Base-by-base conservation (phyloP, 2,329 filamentous ascomycete species). In the Fusarium cyanostomum region DNA sequence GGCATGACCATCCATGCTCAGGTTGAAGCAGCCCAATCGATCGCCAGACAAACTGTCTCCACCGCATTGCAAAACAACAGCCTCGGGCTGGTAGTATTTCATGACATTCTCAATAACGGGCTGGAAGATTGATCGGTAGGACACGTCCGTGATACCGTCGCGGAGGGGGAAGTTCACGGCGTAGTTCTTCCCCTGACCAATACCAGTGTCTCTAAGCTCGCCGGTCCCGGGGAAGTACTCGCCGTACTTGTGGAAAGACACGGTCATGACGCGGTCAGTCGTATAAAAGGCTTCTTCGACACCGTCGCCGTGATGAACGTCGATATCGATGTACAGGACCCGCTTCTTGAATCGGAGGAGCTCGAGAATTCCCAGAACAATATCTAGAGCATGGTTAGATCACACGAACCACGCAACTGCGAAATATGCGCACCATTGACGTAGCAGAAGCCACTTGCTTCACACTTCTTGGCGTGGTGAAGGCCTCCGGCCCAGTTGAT, bases 401-500 rank as follows among this genome's bases (percentile, higher is more conserved):
- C 4, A 15, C 21, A 58, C 34, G 5, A 10, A 8, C 9, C 9
- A 31, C 3, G n/a, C 16, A 15, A 18, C 5, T 44, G 26, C 37
- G 41, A 26, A 30, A 10, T n/a, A 6, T 82, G 41, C 79, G 82
- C 87, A 86, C 92, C 94, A 75, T 99, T 99, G 70, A 98, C 92
- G 76, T 99, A 99, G 82, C 95, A 99, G 81, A 99, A 99, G 31
- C 95, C 95, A 70, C 90, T 94, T 59, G 95, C 95, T 79, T 97
- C 93, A 66, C 91, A 91, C 79, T 98, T 98, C 78, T 98, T 97
- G 38, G 95, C 95, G 77, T 99, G 95, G 77, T 99, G 95, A 43
- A 99, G 86, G 24, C 95, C 95, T 48, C 95, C 95, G 39, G 94
- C 95, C 95, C 95, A 99, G 78, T 98, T 98, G 76, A 99, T 92